These are phyloP conservation scores for Cairneyella variabilis DNA, from an alignment of 495 filamentous ascomycete species.

Conservation along the genomic window DNA sequence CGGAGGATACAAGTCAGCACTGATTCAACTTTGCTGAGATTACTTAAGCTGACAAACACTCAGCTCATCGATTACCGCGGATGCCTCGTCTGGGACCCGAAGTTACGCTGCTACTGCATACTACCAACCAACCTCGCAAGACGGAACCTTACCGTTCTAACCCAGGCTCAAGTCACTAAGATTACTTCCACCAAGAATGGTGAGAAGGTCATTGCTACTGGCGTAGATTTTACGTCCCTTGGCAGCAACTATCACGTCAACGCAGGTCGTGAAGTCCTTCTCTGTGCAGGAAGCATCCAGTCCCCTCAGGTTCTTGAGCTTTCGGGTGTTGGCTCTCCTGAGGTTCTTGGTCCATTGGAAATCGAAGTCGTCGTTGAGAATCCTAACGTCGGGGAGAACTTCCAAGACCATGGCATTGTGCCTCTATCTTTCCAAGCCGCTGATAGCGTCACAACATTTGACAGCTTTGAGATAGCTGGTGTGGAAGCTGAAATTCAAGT, in stretches of 20 bases:
- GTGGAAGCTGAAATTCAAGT: no score
- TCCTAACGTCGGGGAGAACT: slow-evolving; percentile 38
- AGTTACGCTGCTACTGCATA: slow-evolving; percentile 11
- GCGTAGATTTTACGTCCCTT: slow-evolving; percentile 35
- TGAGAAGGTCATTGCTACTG: background rate
- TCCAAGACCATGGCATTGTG: slow-evolving; percentile 61
- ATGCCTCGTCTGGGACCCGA: slow-evolving; percentile 3
- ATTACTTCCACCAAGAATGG: background rate
- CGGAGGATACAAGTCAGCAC: slow-evolving; percentile 5
- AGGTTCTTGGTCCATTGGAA: slow-evolving; percentile 35
- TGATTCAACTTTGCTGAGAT: background rate
- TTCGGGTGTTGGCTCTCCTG: slow-evolving; percentile 19
- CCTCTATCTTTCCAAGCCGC: slow-evolving; percentile 38
- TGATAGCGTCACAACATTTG: slow-evolving; percentile 13
- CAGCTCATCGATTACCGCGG: background rate
- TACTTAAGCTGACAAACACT: background rate
- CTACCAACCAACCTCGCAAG: background rate
- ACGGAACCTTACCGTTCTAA: slow-evolving; percentile 20
- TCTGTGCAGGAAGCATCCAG: slow-evolving; percentile 14
- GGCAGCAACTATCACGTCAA: background rate
- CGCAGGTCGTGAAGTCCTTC: slow-evolving; percentile 16
- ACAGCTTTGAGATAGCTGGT: slow-evolving; percentile 4
- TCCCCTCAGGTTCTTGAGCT: slow-evolving; percentile 21
- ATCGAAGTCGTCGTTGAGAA: slow-evolving; percentile 41
- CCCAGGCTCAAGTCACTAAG: background rate